These are phyloP conservation scores for Skeletonema potamos DNA, from an alignment of 108 stramenopile species.

Conservation along the genomic window DNA sequence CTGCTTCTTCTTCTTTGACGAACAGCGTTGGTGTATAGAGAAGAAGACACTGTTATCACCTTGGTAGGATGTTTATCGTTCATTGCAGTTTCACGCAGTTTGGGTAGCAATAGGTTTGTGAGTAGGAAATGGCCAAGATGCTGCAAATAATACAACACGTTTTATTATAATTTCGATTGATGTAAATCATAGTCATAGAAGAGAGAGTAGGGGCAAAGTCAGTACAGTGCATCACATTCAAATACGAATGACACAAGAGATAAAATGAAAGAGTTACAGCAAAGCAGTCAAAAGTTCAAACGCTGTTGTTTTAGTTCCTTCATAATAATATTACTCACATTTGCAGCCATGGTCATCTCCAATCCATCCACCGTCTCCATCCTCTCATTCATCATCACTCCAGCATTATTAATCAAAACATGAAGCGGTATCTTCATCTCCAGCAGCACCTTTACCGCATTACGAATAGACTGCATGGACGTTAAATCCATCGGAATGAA, in stretches of 20 bases:
- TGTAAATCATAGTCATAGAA: not conserved
- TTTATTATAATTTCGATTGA: too few species aligned
- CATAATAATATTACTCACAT: slow-evolving; percentile 51
- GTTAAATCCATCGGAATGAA: slow-evolving; percentile 68
- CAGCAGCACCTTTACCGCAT: slow-evolving; percentile 26
- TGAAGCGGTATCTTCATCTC: slow-evolving; percentile 43
- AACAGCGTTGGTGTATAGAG: slow-evolving; percentile 15
- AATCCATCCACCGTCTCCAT: slow-evolving; percentile 56
- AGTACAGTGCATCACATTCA: not conserved
- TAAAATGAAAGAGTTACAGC: too few species aligned
- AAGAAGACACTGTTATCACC: slow-evolving; percentile 41
- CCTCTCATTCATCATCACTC: slow-evolving; percentile 76
- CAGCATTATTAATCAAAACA: slow-evolving; percentile 86
- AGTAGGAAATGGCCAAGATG: slow-evolving; percentile 86
- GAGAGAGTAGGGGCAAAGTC: not conserved
- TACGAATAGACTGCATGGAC: slow-evolving; percentile 50
- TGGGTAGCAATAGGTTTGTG: slow-evolving; percentile 61
- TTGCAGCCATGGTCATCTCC: slow-evolving; percentile 85
- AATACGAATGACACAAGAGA: too few species aligned
- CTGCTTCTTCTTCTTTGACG: slow-evolving; percentile 32
- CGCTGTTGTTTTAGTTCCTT: too few species aligned
- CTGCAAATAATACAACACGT: not conserved
- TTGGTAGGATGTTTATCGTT: slow-evolving; percentile 24
- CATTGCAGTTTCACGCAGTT: slow-evolving; percentile 34
- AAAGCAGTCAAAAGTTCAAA: too few species aligned